Base-by-base conservation (phyloP, 2,329 filamentous ascomycete species). In the Apiospora sp. region DNA sequence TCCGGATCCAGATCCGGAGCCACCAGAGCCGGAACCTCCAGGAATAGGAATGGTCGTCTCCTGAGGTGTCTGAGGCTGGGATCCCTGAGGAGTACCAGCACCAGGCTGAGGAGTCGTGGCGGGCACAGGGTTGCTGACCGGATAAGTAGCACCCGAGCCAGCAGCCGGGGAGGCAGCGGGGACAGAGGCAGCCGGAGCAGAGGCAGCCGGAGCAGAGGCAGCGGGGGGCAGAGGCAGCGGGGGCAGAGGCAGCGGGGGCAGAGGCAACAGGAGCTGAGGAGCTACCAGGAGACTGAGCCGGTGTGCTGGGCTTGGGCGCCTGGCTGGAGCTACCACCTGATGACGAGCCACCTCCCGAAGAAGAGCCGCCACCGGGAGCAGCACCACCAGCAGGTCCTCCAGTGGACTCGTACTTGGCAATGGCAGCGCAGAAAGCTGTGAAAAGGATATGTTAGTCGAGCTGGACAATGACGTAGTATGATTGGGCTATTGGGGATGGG, bases 341-440 rank as follows among this genome's bases (percentile, higher is more conserved):
- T n/a, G 58, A 67, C 22, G 22, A 22, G 27, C 58, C 58, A 67
- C 58, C 27, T 67, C 58, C 58, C 19, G 67, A 68, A 46, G 67
- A 68, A 19, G 67, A 68, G 37, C 67, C 67, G 19, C 27, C 41
- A 48, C 67, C 67, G 12, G 67, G 44, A 13, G 41, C 41, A 48
- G 67, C 67, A 19, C 70, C 71, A 41, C 70, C 71, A 61, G 67
- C 67, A 16, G 58, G 67, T n/a, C 71, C 72, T 16, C 68, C 71
- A 34, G 72, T 71, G 73, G 75, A 75, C 71, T 81, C 77, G 79
- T 91, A 91, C 69, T 85, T 77, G 37, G 89, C 88, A 73, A 93
- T 82, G 37, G 90, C 89, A 5, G 89, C 89, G 76, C 90, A 92
- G 78, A 91, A 93, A 76, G 86, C 58, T 64, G 30, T 64, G 13